Base-by-base conservation (phyloP, 2,329 filamentous ascomycete species). In the Verticillium isaacii region DNA sequence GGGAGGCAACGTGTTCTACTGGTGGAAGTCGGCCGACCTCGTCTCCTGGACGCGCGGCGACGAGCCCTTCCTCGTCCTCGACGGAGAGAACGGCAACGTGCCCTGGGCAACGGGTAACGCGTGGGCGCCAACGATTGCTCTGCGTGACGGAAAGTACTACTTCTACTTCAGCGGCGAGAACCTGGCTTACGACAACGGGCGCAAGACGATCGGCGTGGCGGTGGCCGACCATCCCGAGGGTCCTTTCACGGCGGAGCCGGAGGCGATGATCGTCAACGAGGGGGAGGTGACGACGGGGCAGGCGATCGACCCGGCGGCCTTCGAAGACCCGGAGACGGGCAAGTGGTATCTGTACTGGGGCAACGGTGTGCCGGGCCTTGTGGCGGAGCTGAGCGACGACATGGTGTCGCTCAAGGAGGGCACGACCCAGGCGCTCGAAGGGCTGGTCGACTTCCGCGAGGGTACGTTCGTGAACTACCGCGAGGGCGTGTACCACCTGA, bases 51-150 rank as follows among this genome's bases (percentile, higher is more conserved):
- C 72, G 1, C 73, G 77, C 29, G 71, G 74, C 3, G 67, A 72
- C 0, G 58, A 77, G 15, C 78, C 80, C 0, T 75, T 82, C 65
- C 73, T 82, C 23, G 75, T 73, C 0, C 75, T 82, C 1, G 75
- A 81, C 52, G 78, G 78, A n/a, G 71, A 73, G 0, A 70, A 68
- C 29, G 79, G 79, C 12, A 81, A 88, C 61, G 80, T 89, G 1
- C 85, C 85, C 1, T 89, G 87, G 87, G 85, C 85, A 0, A 81
- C 78, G 1, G 87, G 88, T 63, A 88, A 89, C 66, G 82, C 88
- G 3, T 89, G 87, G 87, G 87, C 87, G 0, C 87, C 87, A 0
- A 85, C 87, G 59, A 87, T 87, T 2, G 84, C 84, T 1, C 73
- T 77, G 57, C 84, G 83, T 58, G 76, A 84, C 62, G 85, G 84